Evolutionary conservation across 768 basidiomycete genomes (phyloP).

Genomic region (Cyclocybe aegerita): DNA sequence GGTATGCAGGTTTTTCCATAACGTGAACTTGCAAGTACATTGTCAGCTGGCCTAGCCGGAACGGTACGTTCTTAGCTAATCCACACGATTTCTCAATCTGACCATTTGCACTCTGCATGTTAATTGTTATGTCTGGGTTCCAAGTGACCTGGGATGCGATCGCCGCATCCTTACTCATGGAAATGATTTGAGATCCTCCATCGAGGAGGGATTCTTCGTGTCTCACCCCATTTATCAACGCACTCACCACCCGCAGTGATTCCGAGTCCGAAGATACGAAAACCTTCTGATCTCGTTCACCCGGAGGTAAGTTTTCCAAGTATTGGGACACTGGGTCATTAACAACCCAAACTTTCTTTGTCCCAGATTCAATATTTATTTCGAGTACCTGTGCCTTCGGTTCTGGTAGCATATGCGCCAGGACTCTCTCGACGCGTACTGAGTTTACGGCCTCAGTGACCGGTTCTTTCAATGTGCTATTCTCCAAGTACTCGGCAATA

Average conservation of each 20-base stretch:
- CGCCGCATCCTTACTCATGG: background rate
- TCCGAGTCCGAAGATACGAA: background rate
- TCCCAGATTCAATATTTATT: too few species aligned
- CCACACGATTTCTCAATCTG: background rate
- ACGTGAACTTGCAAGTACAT: conserved; percentile 3
- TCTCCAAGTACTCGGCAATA: too few species aligned
- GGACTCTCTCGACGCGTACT: background rate
- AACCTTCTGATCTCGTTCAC: background rate
- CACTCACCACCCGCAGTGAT: background rate
- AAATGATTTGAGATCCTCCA: background rate
- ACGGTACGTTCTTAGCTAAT: conserved; percentile 2
- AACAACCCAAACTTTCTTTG: background rate
- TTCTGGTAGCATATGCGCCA: background rate
- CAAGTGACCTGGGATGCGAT: background rate
- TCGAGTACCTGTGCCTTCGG: too few species aligned
- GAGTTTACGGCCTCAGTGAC: too few species aligned
- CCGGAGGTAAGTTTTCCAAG: background rate
- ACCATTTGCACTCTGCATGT: conserved; percentile 1
- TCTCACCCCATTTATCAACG: background rate
- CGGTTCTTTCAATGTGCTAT: too few species aligned
- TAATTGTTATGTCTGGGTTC: background rate
- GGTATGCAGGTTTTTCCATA: background rate
- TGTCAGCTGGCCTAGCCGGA: background rate
- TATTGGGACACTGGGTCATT: background rate
- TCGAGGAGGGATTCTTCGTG: background rate